Evolutionary conservation across 768 basidiomycete genomes (phyloP).

Genomic region (Asterophora parasitica): DNA sequence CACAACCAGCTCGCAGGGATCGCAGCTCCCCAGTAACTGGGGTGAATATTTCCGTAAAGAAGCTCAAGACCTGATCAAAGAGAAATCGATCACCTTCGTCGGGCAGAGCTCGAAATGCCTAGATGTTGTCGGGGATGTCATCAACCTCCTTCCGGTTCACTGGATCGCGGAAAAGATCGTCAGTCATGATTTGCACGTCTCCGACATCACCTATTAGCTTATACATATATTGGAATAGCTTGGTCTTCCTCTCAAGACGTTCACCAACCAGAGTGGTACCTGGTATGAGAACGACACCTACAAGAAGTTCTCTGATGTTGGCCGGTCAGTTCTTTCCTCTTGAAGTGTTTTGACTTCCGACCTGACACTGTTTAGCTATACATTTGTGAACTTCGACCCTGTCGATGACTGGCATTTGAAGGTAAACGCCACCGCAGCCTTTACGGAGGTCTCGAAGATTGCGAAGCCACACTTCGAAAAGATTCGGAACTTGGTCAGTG

Average conservation of each 20-base stretch:
- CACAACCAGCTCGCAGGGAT: not conserved
- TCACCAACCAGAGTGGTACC: slow-evolving; percentile 22
- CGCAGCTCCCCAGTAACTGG: slow-evolving; percentile 3
- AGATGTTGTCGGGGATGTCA: slow-evolving; percentile 65
- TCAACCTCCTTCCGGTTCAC: slow-evolving; percentile 55
- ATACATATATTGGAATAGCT: slow-evolving; percentile 23
- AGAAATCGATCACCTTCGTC: slow-evolving; percentile 29
- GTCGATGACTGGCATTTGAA: slow-evolving; percentile 45
- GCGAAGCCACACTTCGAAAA: slow-evolving; percentile 28
- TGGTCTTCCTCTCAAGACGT: slow-evolving; percentile 40
- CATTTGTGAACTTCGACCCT: slow-evolving; percentile 40
- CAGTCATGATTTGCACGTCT: slow-evolving; percentile 19
- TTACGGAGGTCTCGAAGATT: slow-evolving; percentile 23
- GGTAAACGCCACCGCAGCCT: slow-evolving; percentile 31
- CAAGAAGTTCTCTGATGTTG: slow-evolving; percentile 42
- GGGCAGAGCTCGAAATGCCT: slow-evolving; percentile 29
- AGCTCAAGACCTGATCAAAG: slow-evolving; percentile 28
- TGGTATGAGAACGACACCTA: slow-evolving; percentile 37
- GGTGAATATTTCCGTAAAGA: slow-evolving; percentile 29
- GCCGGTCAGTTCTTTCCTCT: slow-evolving; percentile 27
- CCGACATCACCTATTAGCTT: not conserved
- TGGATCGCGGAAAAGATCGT: slow-evolving; percentile 61
- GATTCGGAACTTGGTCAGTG: slow-evolving; percentile 19
- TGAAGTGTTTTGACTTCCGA: not conserved
- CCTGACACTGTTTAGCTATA: slow-evolving; percentile 29